Evolutionary conservation across 345 rosid species (phyloP), one percentile per base, ranked within the genome.

Genomic region (Pugionium cornutum): DNA sequence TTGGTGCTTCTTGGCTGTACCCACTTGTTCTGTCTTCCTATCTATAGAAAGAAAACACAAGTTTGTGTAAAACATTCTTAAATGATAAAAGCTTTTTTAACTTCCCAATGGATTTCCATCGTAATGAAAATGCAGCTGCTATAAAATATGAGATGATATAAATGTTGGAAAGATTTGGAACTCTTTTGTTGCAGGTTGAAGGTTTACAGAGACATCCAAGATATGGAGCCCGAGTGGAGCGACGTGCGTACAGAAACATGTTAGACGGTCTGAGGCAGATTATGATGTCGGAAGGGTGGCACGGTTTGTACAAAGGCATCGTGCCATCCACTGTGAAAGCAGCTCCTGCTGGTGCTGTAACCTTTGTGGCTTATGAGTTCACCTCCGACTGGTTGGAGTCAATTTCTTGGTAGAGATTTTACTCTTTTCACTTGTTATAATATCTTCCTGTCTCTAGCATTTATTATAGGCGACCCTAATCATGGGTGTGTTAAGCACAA

Each of bases 331-430:
- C 92, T 7, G 69, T 90, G 66, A 94, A 94, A 83, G 99, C 99
- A 65, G 99, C 99, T 52, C 97, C 99, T 27, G 99, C 97, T 39
- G 89, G 96, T 58, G 99, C 99, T 39, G 95, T 94, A 36, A 94
- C 99, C 44, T 94, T 94, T 58, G 89, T 94, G 65, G 92, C 86
- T 53, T 90, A 79, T 39, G 97, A 94, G 77, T 69, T 73, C 10
- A 68, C 84, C 25, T 88, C 95, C 6, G 95, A 90, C 67, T 91
- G 89, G 96, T 78, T 94, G 67, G 92, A 90, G 61, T 84, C 96
- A n/a, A 39, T 68, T 68, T 70, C 58, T 72, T 78, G 79, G 71
- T 88, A 66, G 63, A 4, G 39, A 48, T 44, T 53, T 51, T 63
- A 70, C 31, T 28, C 55, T 44, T 48, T 69, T 53, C 46, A 41